Percentiles rank a stretch among this genome's conserved stretches.
phyloP scores from a whole-genome alignment of 1,284 basidiomycete genomes.

The Puccinia triticina region DNA sequence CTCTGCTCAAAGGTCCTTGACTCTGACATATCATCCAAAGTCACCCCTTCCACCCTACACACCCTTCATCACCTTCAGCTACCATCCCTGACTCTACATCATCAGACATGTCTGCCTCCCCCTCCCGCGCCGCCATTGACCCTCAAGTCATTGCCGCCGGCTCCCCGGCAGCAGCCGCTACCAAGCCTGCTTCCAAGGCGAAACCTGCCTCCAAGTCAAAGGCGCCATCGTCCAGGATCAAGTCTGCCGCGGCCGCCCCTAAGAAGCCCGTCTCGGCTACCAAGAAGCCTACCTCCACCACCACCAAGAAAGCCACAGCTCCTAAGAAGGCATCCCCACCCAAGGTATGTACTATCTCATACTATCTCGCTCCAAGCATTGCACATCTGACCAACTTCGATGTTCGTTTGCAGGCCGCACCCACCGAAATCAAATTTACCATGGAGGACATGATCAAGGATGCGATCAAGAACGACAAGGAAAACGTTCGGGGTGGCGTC shows the following conservation, averaged over 20 bases:
- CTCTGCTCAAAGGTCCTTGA: background rate
- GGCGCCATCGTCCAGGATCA: constrained; percentile 20
- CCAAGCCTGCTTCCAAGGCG: constrained; percentile 30
- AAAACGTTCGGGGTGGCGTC: constrained; percentile 47
- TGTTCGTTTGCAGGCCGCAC: background rate
- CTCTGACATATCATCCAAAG: background rate
- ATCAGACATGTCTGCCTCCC: constrained; percentile 42
- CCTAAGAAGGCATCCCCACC: constrained; percentile 18
- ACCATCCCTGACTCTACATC: background rate
- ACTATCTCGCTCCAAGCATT: no score
- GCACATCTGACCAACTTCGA: background rate
- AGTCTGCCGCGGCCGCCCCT: background rate
- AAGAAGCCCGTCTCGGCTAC: constrained; percentile 34
- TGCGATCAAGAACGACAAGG: constrained; percentile 48
- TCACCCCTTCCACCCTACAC: background rate
- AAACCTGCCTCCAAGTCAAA: constrained; percentile 50
- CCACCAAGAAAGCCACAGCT: constrained; percentile 21
- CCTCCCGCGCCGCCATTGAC: constrained; percentile 27
- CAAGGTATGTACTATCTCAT: background rate
- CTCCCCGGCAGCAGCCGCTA: constrained; percentile 10
- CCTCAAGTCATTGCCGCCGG: constrained; percentile 19
- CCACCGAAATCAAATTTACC: constrained; percentile 20
- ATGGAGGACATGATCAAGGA: constrained; percentile 50
- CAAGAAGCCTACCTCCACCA: constrained; percentile 30
- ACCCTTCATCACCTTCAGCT: background rate